Evolutionary conservation across 257 asterid genomes (phyloP), one percentile per base, ranked within the genome.

Genomic region (Przewalskia tangutica): DNA sequence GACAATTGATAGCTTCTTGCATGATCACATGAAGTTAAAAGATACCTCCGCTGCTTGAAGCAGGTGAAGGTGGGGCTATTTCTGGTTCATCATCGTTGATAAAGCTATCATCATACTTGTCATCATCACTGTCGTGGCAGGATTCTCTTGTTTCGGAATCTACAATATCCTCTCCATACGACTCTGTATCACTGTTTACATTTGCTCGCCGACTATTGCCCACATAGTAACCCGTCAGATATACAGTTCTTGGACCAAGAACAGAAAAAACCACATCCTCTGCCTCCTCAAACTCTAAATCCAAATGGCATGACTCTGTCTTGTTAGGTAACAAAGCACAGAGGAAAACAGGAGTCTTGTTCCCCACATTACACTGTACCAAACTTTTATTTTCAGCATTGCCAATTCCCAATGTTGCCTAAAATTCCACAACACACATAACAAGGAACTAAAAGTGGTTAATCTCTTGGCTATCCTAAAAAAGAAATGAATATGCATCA

Each of bases 191-290:
- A 79, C 93, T 92, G 51, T 79, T 89, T 2, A 62, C 66, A 88
- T 77, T 82, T 50, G 87, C 56, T 46, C 40, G 86, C 13, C 63
- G 85, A 27, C 44, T 82, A 18, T 77, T 79, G 51, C 79, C 83
- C 83, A 92, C 89, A 62, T 88, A 95, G 81, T 92, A 92, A 54
- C 98, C 98, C 64, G 93, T 85, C 81, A 95, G 92, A 87, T 85
- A 90, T 84, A 92, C 93, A 82, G 91, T 91, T 76, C 90, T 89
- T 0, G 94, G 94, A 77, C 98, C 98, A 82, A 93, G 82, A 50
- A 92, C 94, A 59, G 98, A 95, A 67, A 95, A 95, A 55, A 90
- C 90, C 59, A 95, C 98, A 88, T 93, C 95, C n/a, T 91, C 93
- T 0, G 88, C 89, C 91, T 95, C 98, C 89, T 91, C 95, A 81